Conservation (phyloP, 23 red algal genomes). For the Gracilaria domingensis region DNA sequence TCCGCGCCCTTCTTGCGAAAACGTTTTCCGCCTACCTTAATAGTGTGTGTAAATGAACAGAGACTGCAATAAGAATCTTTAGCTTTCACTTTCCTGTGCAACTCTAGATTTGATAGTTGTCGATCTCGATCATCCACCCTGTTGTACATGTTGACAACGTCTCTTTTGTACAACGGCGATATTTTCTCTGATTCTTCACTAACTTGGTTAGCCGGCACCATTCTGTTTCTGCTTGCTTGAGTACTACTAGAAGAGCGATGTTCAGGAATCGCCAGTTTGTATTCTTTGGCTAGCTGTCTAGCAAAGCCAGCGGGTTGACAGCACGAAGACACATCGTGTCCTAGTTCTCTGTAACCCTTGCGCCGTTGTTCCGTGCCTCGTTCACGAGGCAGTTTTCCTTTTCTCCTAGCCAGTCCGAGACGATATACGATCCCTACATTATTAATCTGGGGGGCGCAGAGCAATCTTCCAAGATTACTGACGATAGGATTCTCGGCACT, state of each 20-base stretch:
- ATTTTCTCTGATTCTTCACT: neutral
- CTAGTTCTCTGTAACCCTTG: neutral
- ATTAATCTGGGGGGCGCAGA: slow-evolving; percentile 9
- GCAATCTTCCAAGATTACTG: slow-evolving; percentile 1
- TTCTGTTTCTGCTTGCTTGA: neutral
- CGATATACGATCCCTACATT: neutral
- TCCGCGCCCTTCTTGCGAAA: too few species aligned
- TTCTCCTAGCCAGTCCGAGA: neutral
- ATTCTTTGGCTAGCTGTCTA: slow-evolving; percentile 12
- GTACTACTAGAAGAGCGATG: neutral
- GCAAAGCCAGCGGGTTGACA: slow-evolving; percentile 8
- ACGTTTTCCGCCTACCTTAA: too few species aligned
- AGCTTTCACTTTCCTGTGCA: slow-evolving; percentile 21
- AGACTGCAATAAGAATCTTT: slow-evolving; percentile 11
- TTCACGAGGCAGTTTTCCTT: neutral
- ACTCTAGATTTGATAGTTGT: neutral
- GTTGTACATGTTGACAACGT: slow-evolving; percentile 25
- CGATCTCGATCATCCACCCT: neutral
- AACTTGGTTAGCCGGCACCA: neutral
- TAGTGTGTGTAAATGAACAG: too few species aligned
- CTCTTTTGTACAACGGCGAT: neutral
- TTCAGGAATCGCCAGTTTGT: neutral
- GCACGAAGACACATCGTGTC: slow-evolving; percentile 8
- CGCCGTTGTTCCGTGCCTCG: too few species aligned
- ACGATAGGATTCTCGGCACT: slow-evolving; percentile 30